Evolutionary conservation across 352 stramenopile genomes (phyloP), one percentile per base, ranked within the genome.

Genomic region (Globisporangium parvum): DNA sequence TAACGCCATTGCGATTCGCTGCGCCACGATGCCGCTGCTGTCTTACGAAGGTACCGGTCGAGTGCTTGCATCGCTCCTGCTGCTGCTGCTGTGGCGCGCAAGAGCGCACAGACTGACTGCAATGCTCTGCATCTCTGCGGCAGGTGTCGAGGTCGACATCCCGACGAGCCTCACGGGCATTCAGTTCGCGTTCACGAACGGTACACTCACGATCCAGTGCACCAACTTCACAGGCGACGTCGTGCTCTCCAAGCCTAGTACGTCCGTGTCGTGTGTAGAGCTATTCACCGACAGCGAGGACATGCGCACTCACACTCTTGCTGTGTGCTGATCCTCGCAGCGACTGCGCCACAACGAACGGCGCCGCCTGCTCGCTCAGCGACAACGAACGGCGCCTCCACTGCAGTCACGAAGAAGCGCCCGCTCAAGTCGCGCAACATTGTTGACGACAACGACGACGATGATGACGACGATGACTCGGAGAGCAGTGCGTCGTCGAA

Each of bases 91-190:
- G 8, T 20, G 8, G 23, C 41, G n/a, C n/a, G n/a, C n/a, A n/a
- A n/a, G n/a, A 41, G 14, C 2, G 20, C 41, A 17, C 23, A 35
- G 20, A 35, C 26, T 12, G 3, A 39, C 42, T n/a, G 14, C 33
- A 48, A 17, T 44, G 23, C 18, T 26, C 9, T 9, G 14, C 21
- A 26, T 23, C 31, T 15, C 60, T 14, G 11, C n/a, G 0, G 8
- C 11, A 85, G 75, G 78, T 39, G 75, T 93, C 23, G 67, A 88
- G 48, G 83, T 93, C 46, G 75, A 89, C 53, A 73, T 93, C 23
- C 83, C 80, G 0, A 62, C 64, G 40, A 63, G 69, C 52, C 64
- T 91, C 15, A 56, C 77, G 18, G 79, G 77, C 47, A 74, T 93
- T 45, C 69, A 74, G 53, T 93, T 93, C 52, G 57, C 71, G 20